phyloP scores from a whole-genome alignment of 331 rosid genomes.

The Quercus lobata region DNA sequence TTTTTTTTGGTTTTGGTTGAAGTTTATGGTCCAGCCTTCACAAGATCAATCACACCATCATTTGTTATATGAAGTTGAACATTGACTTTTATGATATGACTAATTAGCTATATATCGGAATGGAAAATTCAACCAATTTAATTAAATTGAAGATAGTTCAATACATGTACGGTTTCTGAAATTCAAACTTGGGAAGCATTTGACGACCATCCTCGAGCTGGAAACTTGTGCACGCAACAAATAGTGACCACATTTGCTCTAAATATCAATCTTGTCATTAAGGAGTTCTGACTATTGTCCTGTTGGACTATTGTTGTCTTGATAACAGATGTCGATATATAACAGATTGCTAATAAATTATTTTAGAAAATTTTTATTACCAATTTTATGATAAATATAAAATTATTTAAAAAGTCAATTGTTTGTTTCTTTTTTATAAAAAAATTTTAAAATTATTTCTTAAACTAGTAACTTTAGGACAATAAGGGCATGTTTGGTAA shows the following conservation, averaged over 20 bases:
- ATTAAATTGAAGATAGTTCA: background rate
- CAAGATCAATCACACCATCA: background rate
- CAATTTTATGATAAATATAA: too few species aligned
- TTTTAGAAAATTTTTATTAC: too few species aligned
- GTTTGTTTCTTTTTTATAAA: too few species aligned
- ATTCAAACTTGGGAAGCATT: conserved; percentile 9
- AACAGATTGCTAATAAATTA: too few species aligned
- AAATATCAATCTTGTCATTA: background rate
- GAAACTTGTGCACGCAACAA: conserved; percentile 11
- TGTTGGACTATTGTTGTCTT: too few species aligned
- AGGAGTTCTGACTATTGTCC: background rate
- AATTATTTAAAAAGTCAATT: too few species aligned
- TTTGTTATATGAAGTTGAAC: background rate
- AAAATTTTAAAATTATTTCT: too few species aligned
- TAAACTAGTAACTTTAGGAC: too few species aligned
- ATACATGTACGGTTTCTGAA: background rate
- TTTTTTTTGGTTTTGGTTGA: too few species aligned
- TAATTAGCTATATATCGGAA: background rate
- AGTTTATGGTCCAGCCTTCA: too few species aligned
- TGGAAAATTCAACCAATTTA: background rate
- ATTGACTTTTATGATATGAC: background rate
- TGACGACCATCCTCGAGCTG: conserved; percentile 23
- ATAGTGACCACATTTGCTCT: background rate
- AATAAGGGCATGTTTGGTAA: too few species aligned
- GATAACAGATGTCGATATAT: too few species aligned